phyloP scores from a whole-genome alignment of 1,284 basidiomycete species.

The Vanrija sp. region DNA sequence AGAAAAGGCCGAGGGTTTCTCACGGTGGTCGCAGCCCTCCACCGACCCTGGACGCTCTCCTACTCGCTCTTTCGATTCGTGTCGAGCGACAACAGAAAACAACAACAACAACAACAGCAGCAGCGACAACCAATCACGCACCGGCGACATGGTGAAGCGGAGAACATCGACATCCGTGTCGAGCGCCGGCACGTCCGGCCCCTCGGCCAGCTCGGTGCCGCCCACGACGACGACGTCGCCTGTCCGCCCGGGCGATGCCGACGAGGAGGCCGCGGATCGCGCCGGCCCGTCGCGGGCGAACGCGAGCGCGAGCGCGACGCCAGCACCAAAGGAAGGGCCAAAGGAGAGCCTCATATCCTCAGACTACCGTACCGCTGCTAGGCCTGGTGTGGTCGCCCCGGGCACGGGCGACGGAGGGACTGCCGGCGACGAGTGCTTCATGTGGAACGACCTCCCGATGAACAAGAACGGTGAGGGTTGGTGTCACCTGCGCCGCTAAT shows the following conservation, averaged over 20 bases:
- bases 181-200: background rate
- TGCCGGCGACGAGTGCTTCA: slow-evolving; percentile 44
- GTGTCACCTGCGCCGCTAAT: background rate
- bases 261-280: slow-evolving; percentile 1
- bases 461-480: slow-evolving; percentile 35
- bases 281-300: slow-evolving; percentile 5
- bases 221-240: background rate
- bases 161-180: background rate
- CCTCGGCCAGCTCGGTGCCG: too few relatives aligned
- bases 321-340: slow-evolving; percentile 10
- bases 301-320: slow-evolving; percentile 18
- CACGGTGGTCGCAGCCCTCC: background rate
- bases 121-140: too few relatives aligned
- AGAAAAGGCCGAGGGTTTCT: background rate
- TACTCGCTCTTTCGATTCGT: too few relatives aligned
- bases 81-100: too few relatives aligned
- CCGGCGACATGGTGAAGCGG: too few relatives aligned
- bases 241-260: background rate
- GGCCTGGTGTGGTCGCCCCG: slow-evolving; percentile 21
- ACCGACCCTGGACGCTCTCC: too few relatives aligned
- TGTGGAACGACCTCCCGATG: slow-evolving; percentile 46
- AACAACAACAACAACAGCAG: too few relatives aligned
- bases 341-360: too few relatives aligned
- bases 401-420: slow-evolving; percentile 38
- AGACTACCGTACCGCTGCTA: slow-evolving; percentile 12